Percentiles rank a stretch among this genome's conserved stretches.
Evolutionary conservation across 441 rosid genomes (phyloP).

Genomic region (California macrophylla): DNA sequence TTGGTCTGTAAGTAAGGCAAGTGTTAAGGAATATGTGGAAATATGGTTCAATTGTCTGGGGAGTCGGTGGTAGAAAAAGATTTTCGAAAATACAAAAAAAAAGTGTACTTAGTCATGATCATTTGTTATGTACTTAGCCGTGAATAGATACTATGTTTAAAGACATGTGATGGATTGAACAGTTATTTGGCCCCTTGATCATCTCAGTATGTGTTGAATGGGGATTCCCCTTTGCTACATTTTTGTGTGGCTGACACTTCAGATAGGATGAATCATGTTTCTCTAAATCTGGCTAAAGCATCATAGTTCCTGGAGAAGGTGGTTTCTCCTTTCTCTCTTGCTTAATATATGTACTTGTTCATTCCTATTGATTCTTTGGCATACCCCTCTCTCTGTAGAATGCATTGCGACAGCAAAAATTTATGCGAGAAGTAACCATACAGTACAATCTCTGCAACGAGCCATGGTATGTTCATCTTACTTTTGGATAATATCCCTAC

Average conservation of each 20-base stretch:
- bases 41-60: background rate
- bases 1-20: background rate
- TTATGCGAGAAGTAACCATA: slow-evolving; percentile 93
- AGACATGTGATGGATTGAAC: background rate
- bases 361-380: background rate
- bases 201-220: background rate
- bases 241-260: background rate
- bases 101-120: background rate
- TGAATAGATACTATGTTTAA: background rate
- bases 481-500: slow-evolving; percentile 5
- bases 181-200: background rate
- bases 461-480: slow-evolving; percentile 61
- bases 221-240: background rate
- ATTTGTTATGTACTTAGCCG: background rate
- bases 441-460: slow-evolving; percentile 99
- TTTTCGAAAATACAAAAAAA: background rate
- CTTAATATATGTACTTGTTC: background rate
- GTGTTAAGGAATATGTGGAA: background rate
- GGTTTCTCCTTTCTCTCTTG: background rate
- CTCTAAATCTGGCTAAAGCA: background rate
- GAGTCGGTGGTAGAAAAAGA: background rate
- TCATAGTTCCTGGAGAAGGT: background rate
- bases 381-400: slow-evolving; percentile 44
- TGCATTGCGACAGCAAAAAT: slow-evolving; percentile 93
- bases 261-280: background rate